Conservation (phyloP, 1,139 yeast species). For the Saccharomyces hybrid region DNA sequence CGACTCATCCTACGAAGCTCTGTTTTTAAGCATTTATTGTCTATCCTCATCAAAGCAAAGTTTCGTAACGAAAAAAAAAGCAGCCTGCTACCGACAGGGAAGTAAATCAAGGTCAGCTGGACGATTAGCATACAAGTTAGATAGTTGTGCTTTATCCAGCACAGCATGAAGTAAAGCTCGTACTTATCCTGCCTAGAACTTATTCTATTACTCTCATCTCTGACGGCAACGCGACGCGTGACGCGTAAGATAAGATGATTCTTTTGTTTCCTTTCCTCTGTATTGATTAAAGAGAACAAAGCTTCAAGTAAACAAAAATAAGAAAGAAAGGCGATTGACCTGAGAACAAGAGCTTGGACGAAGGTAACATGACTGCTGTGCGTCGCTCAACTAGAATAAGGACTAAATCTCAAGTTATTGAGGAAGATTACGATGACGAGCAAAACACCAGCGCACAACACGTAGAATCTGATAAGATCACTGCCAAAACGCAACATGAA, state of each 20-base stretch:
- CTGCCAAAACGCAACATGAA: background rate
- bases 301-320: background rate
- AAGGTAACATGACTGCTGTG: conserved; percentile 2
- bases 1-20: background rate
- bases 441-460: background rate
- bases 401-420: conserved; percentile 1
- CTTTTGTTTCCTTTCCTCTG: background rate
- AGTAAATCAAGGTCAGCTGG: background rate
- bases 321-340: background rate
- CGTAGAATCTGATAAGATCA: conserved; percentile 3
- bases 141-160: background rate
- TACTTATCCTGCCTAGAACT: background rate
- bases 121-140: background rate
- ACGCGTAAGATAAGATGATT: background rate
- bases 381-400: conserved; percentile 5
- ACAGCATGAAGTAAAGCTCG: background rate
- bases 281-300: background rate
- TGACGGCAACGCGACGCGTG: background rate
- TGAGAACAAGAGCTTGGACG: background rate
- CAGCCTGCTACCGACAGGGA: background rate
- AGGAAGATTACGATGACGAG: conserved; percentile 1
- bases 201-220: background rate
- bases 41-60: background rate
- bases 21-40: background rate
- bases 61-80: background rate